Evolutionary conservation across 768 basidiomycete genomes (phyloP), one percentile per base, ranked within the genome.

Genomic region (Paxillus ammoniavirescens): DNA sequence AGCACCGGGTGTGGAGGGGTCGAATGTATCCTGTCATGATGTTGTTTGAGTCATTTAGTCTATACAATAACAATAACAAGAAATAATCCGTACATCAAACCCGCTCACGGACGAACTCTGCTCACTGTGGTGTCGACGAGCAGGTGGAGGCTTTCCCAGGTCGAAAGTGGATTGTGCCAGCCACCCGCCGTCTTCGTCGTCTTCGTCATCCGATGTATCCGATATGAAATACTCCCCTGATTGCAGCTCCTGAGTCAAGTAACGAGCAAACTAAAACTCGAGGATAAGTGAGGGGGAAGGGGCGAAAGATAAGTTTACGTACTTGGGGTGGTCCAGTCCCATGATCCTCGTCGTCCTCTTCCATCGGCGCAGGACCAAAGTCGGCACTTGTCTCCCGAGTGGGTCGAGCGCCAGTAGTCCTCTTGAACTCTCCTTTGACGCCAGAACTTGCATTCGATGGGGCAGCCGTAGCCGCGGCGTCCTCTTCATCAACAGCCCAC

Each of bases 121-220:
- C 51, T 78, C 72, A 52, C 79, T 69, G 52, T 74, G 73, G 58
- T 76, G 75, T 52, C 79, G 74, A 48, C 77, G 70, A 21, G 80
- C 72, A 15, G 79, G 73, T 3, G 82, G 78, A 15, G 78, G 75
- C 48, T 75, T 72, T 21, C 75, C 72, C 8, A 86, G 69, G 26
- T 80, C 79, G 58, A 91, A 91, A n/a, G 77, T 82, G 8, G 88
- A 91, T 42, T 88, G 86, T 3, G 89, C 77, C 23, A 92, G 69
- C 91, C 91, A 93, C 0, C 89, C 89, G 4, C 82, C 82, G 12
- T 89, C 89, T 15, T 89, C 87, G 9, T 81, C 77, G 8, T 77
- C 74, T 2, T 76, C 73, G 46, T 80, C 79, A 43, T 89, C 80
- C 1, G 77, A 79, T 26, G 72, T 66, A 49, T 79, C 79, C 0